Base-by-base conservation (phyloP, 2,329 filamentous ascomycete genomes). In the Botrytis aclada region DNA sequence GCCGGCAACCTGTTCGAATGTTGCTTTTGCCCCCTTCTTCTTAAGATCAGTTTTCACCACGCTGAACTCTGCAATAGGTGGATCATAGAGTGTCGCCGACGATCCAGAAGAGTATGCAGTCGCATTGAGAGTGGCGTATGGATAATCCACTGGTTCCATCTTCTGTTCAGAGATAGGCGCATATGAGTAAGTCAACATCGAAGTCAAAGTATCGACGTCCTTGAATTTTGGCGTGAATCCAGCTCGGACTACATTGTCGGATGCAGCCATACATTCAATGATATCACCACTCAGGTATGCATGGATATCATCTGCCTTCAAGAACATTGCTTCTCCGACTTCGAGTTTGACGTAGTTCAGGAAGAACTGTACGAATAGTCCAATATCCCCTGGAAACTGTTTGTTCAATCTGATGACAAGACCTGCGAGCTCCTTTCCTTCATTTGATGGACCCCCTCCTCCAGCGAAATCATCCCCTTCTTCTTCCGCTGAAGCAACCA, bases 171-270 rank as follows among this genome's bases (percentile, higher is more conserved):
- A 91, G 76, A 98, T 98, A 3, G 96, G 95, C 0, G 96, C 95
- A 80, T 97, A 98, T 78, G 91, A 93, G 85, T 99, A 99, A 0
- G 96, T 99, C 77, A 99, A 85, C 91, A 97, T 97, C 75, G 90
- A 87, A 47, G 95, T 94, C 18, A 99, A 86, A 0, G 94, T 98
- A 71, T 90, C 84, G 34, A 98, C 93, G 78, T 99, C 96, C 84
- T 98, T 98, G 88, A 97, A 99, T 82, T 99, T 99, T 72, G 96
- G 96, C 0, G 96, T 99, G 83, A 99, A 96, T 61, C 96, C 96
- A 0, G 96, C 96, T 72, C 96, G 94, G 69, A 99, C 95, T 51
- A 99, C 96, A 77, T 99, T 99, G 87, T 99, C 96, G n/a, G 93
- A 97, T 14, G 94, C 92, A 0, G 96, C 96, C 96, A 99, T 99